Conservation (phyloP, 2,329 filamentous ascomycete species). For the Fusarium goolgardi region DNA sequence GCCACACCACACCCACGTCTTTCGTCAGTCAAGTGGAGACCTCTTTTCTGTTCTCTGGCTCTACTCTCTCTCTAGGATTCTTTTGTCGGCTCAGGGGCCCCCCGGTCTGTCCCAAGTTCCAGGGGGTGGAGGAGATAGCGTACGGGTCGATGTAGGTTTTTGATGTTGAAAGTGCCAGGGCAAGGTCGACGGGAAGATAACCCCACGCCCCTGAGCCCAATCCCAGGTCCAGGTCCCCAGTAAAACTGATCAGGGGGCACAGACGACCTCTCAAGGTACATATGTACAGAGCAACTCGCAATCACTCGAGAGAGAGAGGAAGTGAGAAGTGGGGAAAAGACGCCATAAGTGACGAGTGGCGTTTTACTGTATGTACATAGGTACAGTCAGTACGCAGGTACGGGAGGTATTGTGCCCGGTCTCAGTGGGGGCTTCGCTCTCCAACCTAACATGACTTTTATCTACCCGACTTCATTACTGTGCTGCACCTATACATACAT, state of each 20-base stretch:
- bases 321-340: background rate
- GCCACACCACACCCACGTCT: conserved; percentile 44
- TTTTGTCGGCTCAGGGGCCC: conserved; percentile 27
- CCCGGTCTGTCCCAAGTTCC: conserved; percentile 39
- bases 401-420: conserved; percentile 35
- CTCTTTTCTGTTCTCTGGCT: conserved; percentile 8
- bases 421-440: conserved; percentile 35
- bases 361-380: conserved; percentile 14
- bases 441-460: conserved; percentile 10
- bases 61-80: background rate
- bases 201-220: conserved; percentile 31
- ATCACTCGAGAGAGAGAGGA: background rate
- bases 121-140: conserved; percentile 39
- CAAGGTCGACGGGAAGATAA: conserved; percentile 39
- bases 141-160: conserved; percentile 31
- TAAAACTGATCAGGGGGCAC: conserved; percentile 33
- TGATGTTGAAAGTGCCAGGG: conserved; percentile 29
- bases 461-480: conserved; percentile 19
- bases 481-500: background rate
- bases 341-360: conserved; percentile 30
- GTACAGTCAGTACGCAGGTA: background rate
- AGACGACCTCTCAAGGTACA: conserved; percentile 30
- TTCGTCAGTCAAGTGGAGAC: conserved; percentile 40
- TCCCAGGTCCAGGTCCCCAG: conserved; percentile 5
- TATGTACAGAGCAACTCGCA: conserved; percentile 4